These are phyloP conservation scores for Pichia rugopelliculosa DNA, from an alignment of 805 yeast genomes.

Conservation along the genomic window DNA sequence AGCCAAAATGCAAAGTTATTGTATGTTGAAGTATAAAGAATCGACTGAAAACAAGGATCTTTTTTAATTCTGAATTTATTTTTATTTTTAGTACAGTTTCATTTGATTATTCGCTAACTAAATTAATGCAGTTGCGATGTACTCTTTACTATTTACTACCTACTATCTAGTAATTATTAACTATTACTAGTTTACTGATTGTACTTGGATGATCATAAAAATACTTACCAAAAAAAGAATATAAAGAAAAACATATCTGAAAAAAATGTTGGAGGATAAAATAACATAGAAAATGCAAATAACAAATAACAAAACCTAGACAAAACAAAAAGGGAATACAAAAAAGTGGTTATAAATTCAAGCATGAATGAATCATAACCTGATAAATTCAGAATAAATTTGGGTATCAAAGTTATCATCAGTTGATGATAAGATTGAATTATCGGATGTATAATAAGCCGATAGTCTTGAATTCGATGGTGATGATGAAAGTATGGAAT, in stretches of 20 bases:
- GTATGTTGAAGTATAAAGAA: neutral
- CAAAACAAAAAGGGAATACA: neutral
- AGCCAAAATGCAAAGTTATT: neutral
- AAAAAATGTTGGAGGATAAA: neutral
- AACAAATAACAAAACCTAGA: neutral
- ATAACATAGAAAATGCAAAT: neutral
- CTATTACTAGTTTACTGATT: too few relatives aligned
- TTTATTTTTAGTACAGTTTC: neutral
- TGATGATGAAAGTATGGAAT: neutral
- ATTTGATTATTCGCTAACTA: neutral
- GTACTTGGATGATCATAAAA: neutral
- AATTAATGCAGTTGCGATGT: too few relatives aligned
- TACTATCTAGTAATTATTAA: too few relatives aligned
- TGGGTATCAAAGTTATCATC: neutral
- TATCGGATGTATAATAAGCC: neutral
- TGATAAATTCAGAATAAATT: neutral
- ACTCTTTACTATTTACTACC: too few relatives aligned
- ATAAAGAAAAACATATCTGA: neutral
- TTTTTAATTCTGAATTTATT: neutral
- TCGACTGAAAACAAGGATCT: neutral
- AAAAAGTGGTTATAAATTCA: neutral
- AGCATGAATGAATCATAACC: neutral
- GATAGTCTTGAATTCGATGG: neutral
- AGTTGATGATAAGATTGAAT: neutral
- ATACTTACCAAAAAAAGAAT: neutral